Conservation (phyloP, 331 rosid species). For the Acacia concinna region DNA sequence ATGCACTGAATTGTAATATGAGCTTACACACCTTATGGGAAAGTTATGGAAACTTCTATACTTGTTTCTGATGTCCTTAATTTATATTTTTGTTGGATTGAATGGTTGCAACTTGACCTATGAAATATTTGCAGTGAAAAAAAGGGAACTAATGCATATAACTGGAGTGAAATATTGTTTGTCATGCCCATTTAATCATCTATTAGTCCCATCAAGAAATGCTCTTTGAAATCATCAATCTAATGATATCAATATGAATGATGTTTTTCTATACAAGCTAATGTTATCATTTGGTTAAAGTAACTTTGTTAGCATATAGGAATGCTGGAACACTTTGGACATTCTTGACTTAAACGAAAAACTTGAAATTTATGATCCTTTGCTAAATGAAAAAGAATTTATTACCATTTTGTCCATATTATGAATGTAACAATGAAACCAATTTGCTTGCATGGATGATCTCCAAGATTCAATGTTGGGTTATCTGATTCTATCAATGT, state of each 20-base stretch:
- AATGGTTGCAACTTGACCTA: conserved; percentile 1
- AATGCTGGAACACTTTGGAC: not conserved
- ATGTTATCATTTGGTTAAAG: conserved; percentile 1
- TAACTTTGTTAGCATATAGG: conserved; percentile 13
- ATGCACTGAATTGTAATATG: conserved; percentile 7
- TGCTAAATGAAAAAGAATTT: not conserved
- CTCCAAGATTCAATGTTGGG: conserved; percentile 22
- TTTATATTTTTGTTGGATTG: not conserved
- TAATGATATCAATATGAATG: conserved; percentile 13
- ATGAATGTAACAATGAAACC: conserved; percentile 6
- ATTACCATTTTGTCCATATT: not conserved
- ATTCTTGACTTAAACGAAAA: conserved; percentile 2
- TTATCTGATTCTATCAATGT: not conserved
- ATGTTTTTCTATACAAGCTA: conserved; percentile 20
- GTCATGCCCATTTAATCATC: not conserved
- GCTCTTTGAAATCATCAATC: conserved; percentile 5
- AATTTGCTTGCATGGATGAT: conserved; percentile 16
- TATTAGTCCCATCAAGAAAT: conserved; percentile 16
- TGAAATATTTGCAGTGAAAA: not conserved
- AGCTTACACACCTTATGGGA: not conserved
- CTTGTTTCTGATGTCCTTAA: not conserved
- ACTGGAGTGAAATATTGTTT: not conserved
- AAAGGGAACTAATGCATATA: not conserved
- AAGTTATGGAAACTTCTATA: not conserved
- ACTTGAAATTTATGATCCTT: conserved; percentile 19